Evolutionary conservation across 192 early-diverging fungal species (phyloP).

Genomic region (Coemansia sp.): DNA sequence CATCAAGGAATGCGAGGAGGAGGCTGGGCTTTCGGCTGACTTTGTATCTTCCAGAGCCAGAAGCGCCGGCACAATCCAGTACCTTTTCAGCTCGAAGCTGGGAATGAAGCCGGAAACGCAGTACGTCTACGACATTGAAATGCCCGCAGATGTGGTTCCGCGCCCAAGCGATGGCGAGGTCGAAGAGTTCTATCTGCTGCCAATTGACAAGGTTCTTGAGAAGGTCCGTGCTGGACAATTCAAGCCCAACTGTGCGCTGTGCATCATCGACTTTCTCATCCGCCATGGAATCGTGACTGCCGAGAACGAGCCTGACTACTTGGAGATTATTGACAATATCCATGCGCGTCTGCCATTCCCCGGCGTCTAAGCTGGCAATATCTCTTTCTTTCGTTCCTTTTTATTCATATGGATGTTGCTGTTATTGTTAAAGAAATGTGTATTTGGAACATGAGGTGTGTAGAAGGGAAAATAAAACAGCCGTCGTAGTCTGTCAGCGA

Average conservation of each 20-base stretch:
- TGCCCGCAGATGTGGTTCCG: constrained; percentile 64
- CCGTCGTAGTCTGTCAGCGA: too few relatives aligned
- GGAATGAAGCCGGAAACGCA: constrained; percentile 84
- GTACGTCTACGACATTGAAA: constrained; percentile 81
- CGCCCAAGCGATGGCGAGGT: constrained; percentile 13
- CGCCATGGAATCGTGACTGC: constrained; percentile 71
- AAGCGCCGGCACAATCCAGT: constrained; percentile 68
- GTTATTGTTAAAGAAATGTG: too few relatives aligned
- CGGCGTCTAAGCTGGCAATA: too few relatives aligned
- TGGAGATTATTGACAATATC: constrained; percentile 66
- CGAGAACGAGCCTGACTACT: constrained; percentile 81
- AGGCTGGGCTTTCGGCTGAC: constrained; percentile 68
- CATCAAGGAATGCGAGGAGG: constrained; percentile 89
- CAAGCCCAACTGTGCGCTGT: constrained; percentile 83
- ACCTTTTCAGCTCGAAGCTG: constrained; percentile 61
- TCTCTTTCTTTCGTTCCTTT: too few relatives aligned
- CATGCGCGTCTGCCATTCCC: constrained; percentile 72
- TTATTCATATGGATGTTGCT: too few relatives aligned
- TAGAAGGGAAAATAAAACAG: too few relatives aligned
- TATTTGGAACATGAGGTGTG: too few relatives aligned
- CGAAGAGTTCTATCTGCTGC: constrained; percentile 57
- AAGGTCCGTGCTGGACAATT: constrained; percentile 61
- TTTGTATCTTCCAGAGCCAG: constrained; percentile 59
- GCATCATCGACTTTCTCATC: constrained; percentile 83
- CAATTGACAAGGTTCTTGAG: constrained; percentile 56